Evolutionary conservation across 1,284 basidiomycete genomes (phyloP).

Genomic region (Hortiboletus rubellus): DNA sequence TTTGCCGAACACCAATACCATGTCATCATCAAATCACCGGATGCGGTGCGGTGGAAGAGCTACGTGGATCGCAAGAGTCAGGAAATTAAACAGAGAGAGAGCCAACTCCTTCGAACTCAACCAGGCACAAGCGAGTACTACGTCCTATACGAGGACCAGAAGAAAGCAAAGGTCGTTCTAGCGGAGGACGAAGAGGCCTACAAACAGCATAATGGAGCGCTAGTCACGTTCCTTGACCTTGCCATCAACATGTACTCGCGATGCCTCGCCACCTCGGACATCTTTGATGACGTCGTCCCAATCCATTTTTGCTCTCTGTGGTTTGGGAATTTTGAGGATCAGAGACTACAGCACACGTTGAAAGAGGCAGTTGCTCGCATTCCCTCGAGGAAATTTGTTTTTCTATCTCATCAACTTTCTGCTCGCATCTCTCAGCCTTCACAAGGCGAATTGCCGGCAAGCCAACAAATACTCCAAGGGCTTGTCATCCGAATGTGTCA

Average conservation of each 20-base stretch:
- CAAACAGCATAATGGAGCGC: slow-evolving; percentile 56
- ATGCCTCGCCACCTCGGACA: slow-evolving; percentile 68
- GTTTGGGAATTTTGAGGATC: slow-evolving; percentile 80
- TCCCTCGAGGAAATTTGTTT: slow-evolving; percentile 89
- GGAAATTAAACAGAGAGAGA: slow-evolving; percentile 55
- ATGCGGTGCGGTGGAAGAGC: slow-evolving; percentile 67
- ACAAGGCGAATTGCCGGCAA: slow-evolving; percentile 37
- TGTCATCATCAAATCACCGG: slow-evolving; percentile 66
- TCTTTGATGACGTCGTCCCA: slow-evolving; percentile 74
- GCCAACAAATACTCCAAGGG: slow-evolving; percentile 64
- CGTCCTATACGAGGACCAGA: slow-evolving; percentile 37
- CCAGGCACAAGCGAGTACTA: slow-evolving; percentile 27
- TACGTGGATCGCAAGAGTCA: slow-evolving; percentile 73
- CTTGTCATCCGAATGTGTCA: slow-evolving; percentile 77
- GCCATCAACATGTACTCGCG: slow-evolving; percentile 85
- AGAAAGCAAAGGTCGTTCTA: slow-evolving; percentile 42
- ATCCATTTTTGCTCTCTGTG: slow-evolving; percentile 89
- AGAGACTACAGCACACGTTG: slow-evolving; percentile 54
- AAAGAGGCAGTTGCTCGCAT: slow-evolving; percentile 56
- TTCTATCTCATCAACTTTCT: slow-evolving; percentile 89
- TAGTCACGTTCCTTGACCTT: slow-evolving; percentile 66
- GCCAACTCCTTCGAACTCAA: slow-evolving; percentile 41
- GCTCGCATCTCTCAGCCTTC: slow-evolving; percentile 69
- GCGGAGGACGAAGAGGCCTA: slow-evolving; percentile 63
- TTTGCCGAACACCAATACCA: slow-evolving; percentile 91